Percentiles rank a stretch among this genome's conserved stretches.
Conservation (phyloP, 441 rosid genomes). For the Dalechampia spathulata region DNA sequence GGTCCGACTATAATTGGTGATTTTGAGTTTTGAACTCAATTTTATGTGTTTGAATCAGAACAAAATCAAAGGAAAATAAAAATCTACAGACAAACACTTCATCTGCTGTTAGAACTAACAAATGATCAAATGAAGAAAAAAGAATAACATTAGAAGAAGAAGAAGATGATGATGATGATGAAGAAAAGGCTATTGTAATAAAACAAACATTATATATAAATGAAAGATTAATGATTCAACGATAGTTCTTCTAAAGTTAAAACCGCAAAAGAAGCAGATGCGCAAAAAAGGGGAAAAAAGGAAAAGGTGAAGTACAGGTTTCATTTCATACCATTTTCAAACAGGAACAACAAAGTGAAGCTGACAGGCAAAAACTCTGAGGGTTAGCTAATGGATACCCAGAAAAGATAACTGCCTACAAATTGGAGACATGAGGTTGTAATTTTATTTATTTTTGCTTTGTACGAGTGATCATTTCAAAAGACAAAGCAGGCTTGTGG, state of each 20-base stretch:
- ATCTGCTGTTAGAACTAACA: neutral
- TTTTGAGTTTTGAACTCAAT: too few relatives aligned
- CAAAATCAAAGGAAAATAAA: neutral
- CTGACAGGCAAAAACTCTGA: neutral
- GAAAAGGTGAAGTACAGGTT: neutral
- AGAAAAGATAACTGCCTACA: slow-evolving; percentile 16
- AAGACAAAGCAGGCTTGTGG: slow-evolving; percentile 16
- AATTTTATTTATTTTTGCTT: neutral
- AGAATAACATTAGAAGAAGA: too few relatives aligned
- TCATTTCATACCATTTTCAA: slow-evolving; percentile 16
- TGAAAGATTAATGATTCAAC: neutral
- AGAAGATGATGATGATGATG: too few relatives aligned
- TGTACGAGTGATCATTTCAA: slow-evolving; percentile 20
- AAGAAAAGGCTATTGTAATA: neutral
- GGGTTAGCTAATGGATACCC: slow-evolving; percentile 10
- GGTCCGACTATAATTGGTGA: neutral
- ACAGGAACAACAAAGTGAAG: slow-evolving; percentile 11
- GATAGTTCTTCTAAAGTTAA: neutral
- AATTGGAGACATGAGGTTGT: slow-evolving; percentile 17
- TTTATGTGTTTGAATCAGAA: neutral
- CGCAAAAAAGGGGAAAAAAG: neutral
- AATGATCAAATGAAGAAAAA: neutral
- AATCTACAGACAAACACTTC: neutral
- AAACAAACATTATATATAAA: neutral
- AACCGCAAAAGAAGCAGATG: neutral